Evolutionary conservation across 768 basidiomycete genomes (phyloP).

Genomic region (Mycena belliarum): DNA sequence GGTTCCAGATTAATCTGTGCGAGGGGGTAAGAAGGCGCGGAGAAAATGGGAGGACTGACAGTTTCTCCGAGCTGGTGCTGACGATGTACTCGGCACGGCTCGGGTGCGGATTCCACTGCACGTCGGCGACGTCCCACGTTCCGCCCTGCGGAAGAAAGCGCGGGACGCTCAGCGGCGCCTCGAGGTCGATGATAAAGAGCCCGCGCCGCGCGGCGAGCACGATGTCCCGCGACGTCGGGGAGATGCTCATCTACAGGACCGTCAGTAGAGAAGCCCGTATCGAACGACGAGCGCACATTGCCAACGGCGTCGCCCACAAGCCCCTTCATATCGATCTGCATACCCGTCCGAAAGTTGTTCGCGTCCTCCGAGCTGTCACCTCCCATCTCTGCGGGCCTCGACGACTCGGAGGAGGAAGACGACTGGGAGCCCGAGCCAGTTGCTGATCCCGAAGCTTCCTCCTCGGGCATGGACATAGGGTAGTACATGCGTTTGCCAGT

Average conservation of each 20-base stretch:
- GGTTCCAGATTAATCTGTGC: conserved; percentile 88
- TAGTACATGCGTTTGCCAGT: too few species aligned
- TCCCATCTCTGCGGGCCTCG: background rate
- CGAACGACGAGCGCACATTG: conserved; percentile 51
- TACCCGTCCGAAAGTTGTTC: conserved; percentile 54
- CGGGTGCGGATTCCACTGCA: conserved; percentile 89
- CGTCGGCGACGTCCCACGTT: conserved; percentile 93
- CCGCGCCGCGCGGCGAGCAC: conserved; percentile 93
- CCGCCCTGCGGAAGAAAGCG: conserved; percentile 95
- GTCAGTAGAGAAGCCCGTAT: too few species aligned
- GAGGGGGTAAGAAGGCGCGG: background rate
- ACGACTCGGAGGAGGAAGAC: background rate
- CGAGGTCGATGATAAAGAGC: conserved; percentile 92
- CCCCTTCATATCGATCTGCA: conserved; percentile 79
- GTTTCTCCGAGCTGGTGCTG: conserved; percentile 86
- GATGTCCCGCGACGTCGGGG: conserved; percentile 84
- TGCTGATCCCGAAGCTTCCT: too few species aligned
- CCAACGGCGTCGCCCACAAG: conserved; percentile 83
- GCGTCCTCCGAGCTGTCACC: conserved; percentile 49
- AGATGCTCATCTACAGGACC: conserved; percentile 78
- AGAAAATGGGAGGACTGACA: conserved; percentile 47
- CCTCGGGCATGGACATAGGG: too few species aligned
- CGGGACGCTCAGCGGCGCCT: conserved; percentile 82
- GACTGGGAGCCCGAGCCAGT: background rate
- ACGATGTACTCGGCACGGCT: conserved; percentile 78